Evolutionary conservation across 768 basidiomycete genomes (phyloP), one percentile per base, ranked within the genome.

Genomic region (Sutorius australiensis): DNA sequence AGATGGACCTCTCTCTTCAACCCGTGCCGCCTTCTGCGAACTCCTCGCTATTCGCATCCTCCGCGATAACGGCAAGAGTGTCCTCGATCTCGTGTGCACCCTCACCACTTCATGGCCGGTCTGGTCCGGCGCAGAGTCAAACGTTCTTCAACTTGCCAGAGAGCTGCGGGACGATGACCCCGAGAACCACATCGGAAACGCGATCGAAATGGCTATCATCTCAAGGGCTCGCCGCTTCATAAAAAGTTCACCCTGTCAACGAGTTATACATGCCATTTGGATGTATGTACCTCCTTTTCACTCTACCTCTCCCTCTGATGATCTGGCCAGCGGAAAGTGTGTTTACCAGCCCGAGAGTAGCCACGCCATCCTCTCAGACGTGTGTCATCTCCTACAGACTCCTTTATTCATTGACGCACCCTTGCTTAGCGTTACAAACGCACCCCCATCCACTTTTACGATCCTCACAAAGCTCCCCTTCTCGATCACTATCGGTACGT

Each of bases 401-500:
- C 36, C 17, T 43, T 16, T 27, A n/a, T 42, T 33, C 16, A 10
- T 44, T 39, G 27, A 49, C 34, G 48, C 7, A 55, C 21, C 30
- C 17, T 8, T 51, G n/a, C 40, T 17, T 57, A 95, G 93, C 94
- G 90, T 27, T 98, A 98, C 71, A 97, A 97, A 74, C 81, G 86
- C 44, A 90, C 82, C 24, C 92, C 95, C 11, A 80, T 97, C 32
- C 91, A 94, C 67, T 88, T 95, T 61, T 97, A 98, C 67, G 92
- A 98, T 65, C 94, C 94, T 3, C 87, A 93, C 64, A 91, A 85
- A 66, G 94, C 94, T 0, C 92, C 94, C 16, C 69, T 97, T n/a
- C 80, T 98, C 7, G 93, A 98, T 65, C 94, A 98, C 70, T 98
- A 97, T 64, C 84, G 95, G 90, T 91, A 50, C 31, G 78, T 66